phyloP scores from a whole-genome alignment of 805 yeast genomes.

The Yamadazyma kitorensis region DNA sequence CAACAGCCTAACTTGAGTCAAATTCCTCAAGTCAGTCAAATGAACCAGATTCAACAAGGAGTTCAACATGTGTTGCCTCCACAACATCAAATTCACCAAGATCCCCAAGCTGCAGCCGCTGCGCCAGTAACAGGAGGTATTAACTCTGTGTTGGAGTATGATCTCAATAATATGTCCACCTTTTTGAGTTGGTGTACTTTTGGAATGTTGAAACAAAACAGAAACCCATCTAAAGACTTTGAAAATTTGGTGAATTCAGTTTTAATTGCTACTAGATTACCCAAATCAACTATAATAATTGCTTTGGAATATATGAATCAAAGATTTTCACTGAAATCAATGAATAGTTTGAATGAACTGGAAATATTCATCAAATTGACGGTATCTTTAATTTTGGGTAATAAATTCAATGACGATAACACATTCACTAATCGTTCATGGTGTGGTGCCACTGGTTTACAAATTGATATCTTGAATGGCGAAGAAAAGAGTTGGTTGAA shows the following conservation, averaged over 20 bases:
- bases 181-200: conserved; percentile 74
- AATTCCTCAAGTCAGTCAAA: no score
- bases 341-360: conserved; percentile 23
- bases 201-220: conserved; percentile 57
- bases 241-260: conserved; percentile 62
- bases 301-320: conserved; percentile 78
- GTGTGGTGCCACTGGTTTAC: conserved; percentile 91
- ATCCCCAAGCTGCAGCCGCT: conserved; percentile 4
- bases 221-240: conserved; percentile 48
- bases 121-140: conserved; percentile 63
- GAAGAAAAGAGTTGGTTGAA: conserved; percentile 72
- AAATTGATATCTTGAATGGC: conserved; percentile 55
- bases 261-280: conserved; percentile 82
- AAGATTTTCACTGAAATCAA: conserved; percentile 34
- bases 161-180: conserved; percentile 71
- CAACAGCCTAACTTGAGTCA: conserved; percentile 1
- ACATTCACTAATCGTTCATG: conserved; percentile 94
- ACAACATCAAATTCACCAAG: conserved; percentile 9
- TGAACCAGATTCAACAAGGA: not conserved
- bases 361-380: conserved; percentile 56
- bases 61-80: conserved; percentile 3
- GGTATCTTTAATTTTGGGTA: conserved; percentile 75
- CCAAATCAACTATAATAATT: conserved; percentile 75
- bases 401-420: conserved; percentile 94
- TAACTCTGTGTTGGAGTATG: conserved; percentile 74